A percentile compares a stretch with the other conserved stretches of the same genome.
These are phyloP conservation scores for Albizia julibrissin DNA, from an alignment of 306 rosid genomes.

Conservation along the genomic window DNA sequence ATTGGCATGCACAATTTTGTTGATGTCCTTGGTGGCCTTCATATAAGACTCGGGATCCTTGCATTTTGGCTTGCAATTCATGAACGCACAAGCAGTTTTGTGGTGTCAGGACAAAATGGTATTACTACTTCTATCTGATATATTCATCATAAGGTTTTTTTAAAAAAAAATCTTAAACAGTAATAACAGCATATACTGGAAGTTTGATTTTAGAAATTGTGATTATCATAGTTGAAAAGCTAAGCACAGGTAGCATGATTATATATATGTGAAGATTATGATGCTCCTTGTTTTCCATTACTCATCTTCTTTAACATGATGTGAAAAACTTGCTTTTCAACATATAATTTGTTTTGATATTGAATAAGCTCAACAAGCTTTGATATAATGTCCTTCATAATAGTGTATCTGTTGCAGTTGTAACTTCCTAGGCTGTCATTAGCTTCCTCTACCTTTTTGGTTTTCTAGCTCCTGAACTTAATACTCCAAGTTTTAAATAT, in stretches of 20 bases:
- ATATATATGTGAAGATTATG: background rate
- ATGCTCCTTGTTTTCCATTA: background rate
- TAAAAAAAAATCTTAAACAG: background rate
- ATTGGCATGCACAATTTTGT: slow-evolving; percentile 96
- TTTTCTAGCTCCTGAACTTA: slow-evolving; percentile 92
- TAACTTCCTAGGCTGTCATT: slow-evolving; percentile 75
- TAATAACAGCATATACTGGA: slow-evolving; percentile 4
- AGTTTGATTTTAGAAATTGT: slow-evolving; percentile 23
- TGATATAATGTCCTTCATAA: slow-evolving; percentile 21
- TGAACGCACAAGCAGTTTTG: slow-evolving; percentile 59
- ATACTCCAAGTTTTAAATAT: slow-evolving; percentile 93
- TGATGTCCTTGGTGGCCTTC: slow-evolving; percentile 78
- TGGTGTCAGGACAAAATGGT: no score
- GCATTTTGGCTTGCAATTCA: slow-evolving; percentile 74
- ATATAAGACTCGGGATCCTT: slow-evolving; percentile 71
- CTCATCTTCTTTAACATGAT: slow-evolving; percentile 5
- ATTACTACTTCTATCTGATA: slow-evolving; percentile 32
- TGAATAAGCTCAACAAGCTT: slow-evolving; percentile 3
- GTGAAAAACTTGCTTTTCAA: background rate
- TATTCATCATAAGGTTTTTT: slow-evolving; percentile 21
- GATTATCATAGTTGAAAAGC: slow-evolving; percentile 6
- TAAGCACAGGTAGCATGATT: background rate
- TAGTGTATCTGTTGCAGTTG: slow-evolving; percentile 59
- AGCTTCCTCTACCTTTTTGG: slow-evolving; percentile 91
- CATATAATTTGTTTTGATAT: background rate